Percentiles rank a stretch among this genome's conserved stretches.
phyloP scores from a whole-genome alignment of 164 flowering plant species.

The Warburgia ugandensis region DNA sequence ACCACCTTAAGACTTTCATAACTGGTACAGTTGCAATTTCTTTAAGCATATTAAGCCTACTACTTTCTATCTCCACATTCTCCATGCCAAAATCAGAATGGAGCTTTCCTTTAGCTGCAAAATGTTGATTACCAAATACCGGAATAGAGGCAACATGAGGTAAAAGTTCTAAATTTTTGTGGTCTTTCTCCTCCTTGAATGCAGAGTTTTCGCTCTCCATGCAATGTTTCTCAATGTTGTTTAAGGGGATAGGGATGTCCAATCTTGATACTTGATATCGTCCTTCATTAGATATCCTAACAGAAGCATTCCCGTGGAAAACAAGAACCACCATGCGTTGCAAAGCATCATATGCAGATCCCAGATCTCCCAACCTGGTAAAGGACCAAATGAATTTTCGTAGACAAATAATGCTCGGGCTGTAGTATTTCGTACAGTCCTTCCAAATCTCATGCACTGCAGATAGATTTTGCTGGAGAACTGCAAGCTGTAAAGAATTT shows the following conservation, averaged over 20 bases:
- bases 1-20: constrained; percentile 45
- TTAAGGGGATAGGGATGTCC: constrained; percentile 64
- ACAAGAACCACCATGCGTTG: constrained; percentile 63
- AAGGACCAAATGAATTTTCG: constrained; percentile 61
- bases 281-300: constrained; percentile 24
- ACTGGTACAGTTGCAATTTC: constrained; percentile 11
- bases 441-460: constrained; percentile 66
- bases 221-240: constrained; percentile 5
- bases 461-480: constrained; percentile 46
- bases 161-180: too few species aligned
- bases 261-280: constrained; percentile 29
- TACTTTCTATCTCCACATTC: constrained; percentile 6
- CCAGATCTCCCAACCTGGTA: constrained; percentile 54
- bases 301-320: constrained; percentile 18
- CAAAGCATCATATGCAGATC: constrained; percentile 53
- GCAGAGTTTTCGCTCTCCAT: constrained; percentile 11
- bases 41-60: constrained; percentile 9
- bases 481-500: constrained; percentile 65
- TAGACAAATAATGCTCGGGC: constrained; percentile 38
- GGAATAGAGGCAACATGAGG: background rate
- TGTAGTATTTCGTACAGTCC: constrained; percentile 47
- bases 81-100: constrained; percentile 8
- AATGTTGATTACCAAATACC: background rate
- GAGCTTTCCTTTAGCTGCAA: constrained; percentile 1
- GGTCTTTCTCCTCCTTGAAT: too few species aligned